Evolutionary conservation across 2,329 filamentous ascomycete genomes (phyloP), one percentile per base, ranked within the genome.

Genomic region (Decorospora gaudefroyi): DNA sequence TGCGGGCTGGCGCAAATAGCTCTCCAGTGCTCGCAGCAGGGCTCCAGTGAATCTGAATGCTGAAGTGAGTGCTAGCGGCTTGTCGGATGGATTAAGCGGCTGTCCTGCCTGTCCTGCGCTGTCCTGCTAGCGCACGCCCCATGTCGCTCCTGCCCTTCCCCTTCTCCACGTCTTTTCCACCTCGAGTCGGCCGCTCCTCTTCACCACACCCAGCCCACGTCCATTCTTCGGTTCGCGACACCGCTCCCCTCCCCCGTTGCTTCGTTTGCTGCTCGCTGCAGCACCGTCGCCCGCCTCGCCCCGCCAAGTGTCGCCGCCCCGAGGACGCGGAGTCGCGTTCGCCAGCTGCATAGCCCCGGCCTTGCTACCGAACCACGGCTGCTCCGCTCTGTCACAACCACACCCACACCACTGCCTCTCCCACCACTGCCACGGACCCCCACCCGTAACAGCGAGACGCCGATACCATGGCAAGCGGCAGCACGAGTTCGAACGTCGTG

Each of bases 401-500:
- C 40, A 19, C 26, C 6, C 17, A 17, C 15, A 37, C 25, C 22
- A n/a, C 37, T 7, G 27, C 27, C 18, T 22, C 36, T 12, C 17
- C 28, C 45, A 36, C 35, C 46, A 42, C 47, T 36, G 25, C 54
- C 41, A 50, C 52, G 15, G 21, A 29, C 30, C 29, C 34, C 50
- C 40, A 31, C 54, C 22, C 12, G 12, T 23, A 34, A 28, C 33
- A 36, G 6, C 41, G 26, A 40, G 49, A 34, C 46, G 28, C 30
- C 40, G 33, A 44, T 50, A 59, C 65, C 70, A 93, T 93, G 89
- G 84, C 89, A 46, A 91, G 88, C 87, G 85, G 89, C 52, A 92
- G 88, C 55, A 90, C 87, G 49, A 93, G 89, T 54, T 96, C 90
- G 51, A 97, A 97, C 75, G 93, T 99, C 61, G 93, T 97, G 67